Evolutionary conservation across 116 monocot genomes (phyloP), one percentile per base, ranked within the genome.

Genomic region (Iris pallida): DNA sequence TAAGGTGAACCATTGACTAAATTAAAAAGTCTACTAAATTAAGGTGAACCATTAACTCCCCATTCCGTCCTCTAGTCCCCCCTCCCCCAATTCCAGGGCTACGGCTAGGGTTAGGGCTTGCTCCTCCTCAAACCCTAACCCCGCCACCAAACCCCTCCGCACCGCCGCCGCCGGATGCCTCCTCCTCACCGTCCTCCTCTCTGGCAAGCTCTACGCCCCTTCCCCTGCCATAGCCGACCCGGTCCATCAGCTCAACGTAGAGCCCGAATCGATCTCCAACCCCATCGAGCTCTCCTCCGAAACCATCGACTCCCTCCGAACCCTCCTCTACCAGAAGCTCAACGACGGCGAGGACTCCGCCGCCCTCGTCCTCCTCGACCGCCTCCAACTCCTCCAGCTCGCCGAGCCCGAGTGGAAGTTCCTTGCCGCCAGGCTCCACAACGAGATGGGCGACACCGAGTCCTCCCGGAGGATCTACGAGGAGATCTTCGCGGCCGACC

Each of bases 391-490:
- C 15, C 76, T 62, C 16, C 88, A 67, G 64, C 92, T 88, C 0
- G 42, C 68, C 4, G 86, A 88, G 41, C 6, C 65, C 12, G 92
- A 92, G 73, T 92, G 92, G 92, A 86, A 84, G 76, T 77, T 93
- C 72, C 67, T 86, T 5, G 64, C 75, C n/a, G 86, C 83, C 0
- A 61, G 84, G 61, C 81, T 93, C 49, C 77, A 75, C 56, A 83
- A 76, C 71, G 86, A 88, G 68, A 80, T 81, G 59, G 83, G 83
- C 3, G 75, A 79, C 20, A 5, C 55, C n/a, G 42, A 53, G 8
- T 77, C 79, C 43, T 64, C 93, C n/a, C 81, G 83, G 14, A 56
- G 59, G 30, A 51, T 82, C n/a, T 65, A 83, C 46, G 89, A 86
- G 53, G 86, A 89, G 57, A 77, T 89, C 62, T 79, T 93, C 17